Percentiles rank a stretch among this genome's conserved stretches.
These are phyloP conservation scores for Hebeloma cylindrosporum DNA, from an alignment of 768 basidiomycete species.

Conservation along the genomic window DNA sequence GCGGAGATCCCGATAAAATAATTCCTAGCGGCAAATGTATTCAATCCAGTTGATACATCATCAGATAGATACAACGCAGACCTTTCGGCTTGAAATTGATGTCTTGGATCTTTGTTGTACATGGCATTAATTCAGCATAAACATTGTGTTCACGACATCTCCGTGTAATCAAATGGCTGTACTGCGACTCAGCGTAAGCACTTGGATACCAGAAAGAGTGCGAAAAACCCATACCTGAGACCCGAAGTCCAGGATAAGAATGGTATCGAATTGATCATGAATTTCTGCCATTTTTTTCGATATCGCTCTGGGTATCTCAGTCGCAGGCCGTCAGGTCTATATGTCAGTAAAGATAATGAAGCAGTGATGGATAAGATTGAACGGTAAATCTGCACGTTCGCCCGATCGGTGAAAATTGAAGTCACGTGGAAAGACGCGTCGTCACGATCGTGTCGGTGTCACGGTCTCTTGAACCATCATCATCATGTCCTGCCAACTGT, in stretches of 20 bases:
- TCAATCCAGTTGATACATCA: neutral
- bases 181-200: constrained; percentile 45
- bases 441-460: no score
- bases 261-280: constrained; percentile 93
- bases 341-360: neutral
- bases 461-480: no score
- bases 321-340: neutral
- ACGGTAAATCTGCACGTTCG: neutral
- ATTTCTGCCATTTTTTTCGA: constrained; percentile 69
- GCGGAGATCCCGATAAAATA: constrained; percentile 96
- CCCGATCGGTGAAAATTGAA: constrained; percentile 3
- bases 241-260: constrained; percentile 96
- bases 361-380: neutral
- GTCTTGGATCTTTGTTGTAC: constrained; percentile 87
- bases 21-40: constrained; percentile 52
- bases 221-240: constrained; percentile 65
- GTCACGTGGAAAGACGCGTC: constrained; percentile 9
- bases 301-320: neutral
- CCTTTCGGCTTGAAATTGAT: constrained; percentile 95
- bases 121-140: constrained; percentile 97
- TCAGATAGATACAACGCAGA: constrained; percentile 26
- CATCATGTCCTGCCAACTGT: no score
- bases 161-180: constrained; percentile 95
- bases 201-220: neutral
- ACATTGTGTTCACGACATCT: constrained; percentile 97